phyloP scores from a whole-genome alignment of 2,329 filamentous ascomycete genomes.

The Emericellopsis atlantica region DNA sequence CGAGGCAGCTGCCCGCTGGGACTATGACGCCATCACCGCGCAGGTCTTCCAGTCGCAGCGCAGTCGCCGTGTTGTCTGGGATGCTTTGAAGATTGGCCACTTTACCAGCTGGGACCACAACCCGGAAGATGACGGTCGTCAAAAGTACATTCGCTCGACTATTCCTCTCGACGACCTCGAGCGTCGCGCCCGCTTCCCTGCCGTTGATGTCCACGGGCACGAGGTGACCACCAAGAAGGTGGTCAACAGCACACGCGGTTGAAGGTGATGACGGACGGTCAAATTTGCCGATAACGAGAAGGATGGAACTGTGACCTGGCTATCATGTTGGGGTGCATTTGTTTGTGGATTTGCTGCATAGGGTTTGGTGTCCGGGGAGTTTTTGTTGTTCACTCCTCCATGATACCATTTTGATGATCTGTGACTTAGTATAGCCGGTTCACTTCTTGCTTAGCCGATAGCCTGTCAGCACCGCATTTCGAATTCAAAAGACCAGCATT shows the following conservation, averaged over 20 bases:
- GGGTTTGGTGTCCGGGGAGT: too few relatives aligned
- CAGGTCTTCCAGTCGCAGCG: slow-evolving; percentile 69
- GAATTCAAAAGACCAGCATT: too few relatives aligned
- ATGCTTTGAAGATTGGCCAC: slow-evolving; percentile 60
- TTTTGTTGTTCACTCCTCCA: too few relatives aligned
- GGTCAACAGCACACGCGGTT: slow-evolving; percentile 20
- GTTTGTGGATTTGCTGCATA: background rate
- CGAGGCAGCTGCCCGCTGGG: slow-evolving; percentile 67
- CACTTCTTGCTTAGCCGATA: too few relatives aligned
- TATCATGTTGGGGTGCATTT: too few relatives aligned
- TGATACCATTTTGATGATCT: too few relatives aligned
- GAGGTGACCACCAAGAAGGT: slow-evolving; percentile 25
- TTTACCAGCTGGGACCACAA: slow-evolving; percentile 82
- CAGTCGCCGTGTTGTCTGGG: slow-evolving; percentile 66
- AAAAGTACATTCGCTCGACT: slow-evolving; percentile 75
- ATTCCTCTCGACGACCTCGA: slow-evolving; percentile 73
- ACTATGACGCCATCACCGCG: slow-evolving; percentile 64
- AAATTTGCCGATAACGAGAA: too few relatives aligned
- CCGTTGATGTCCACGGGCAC: slow-evolving; percentile 42
- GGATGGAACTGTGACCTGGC: too few relatives aligned
- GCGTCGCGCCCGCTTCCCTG: slow-evolving; percentile 60
- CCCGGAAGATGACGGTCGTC: slow-evolving; percentile 55
- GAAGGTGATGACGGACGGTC: too few relatives aligned
- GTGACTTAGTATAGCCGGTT: too few relatives aligned
- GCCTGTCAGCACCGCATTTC: too few relatives aligned